Base-by-base conservation (phyloP, 768 basidiomycete genomes). In the Goffeauzyma gilvescens region DNA sequence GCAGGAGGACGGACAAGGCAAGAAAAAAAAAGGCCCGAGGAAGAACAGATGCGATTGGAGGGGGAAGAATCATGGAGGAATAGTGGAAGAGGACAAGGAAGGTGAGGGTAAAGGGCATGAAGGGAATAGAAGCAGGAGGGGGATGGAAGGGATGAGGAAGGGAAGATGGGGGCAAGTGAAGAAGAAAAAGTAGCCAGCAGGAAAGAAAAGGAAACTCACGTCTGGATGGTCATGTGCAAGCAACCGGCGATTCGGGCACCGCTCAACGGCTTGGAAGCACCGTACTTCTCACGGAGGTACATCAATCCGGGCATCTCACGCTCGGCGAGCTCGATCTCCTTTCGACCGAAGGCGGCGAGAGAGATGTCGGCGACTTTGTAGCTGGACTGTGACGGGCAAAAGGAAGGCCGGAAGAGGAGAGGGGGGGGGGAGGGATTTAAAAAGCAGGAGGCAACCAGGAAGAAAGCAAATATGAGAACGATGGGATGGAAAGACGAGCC, bases 191-290 rank as follows among this genome's bases (percentile, higher is more conserved):
- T 25, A 27, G 27, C 20, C 45, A 28, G 28, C n/a, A 1, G 18
- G 22, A 46, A 41, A 17, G 18, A 32, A 46, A 41, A 17, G 18
- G 30, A 12, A 10, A 41, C 44, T 38, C 28, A 49, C 44, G 48
- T 48, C 43, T 50, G 45, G 27, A 40, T 17, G 35, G 46, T 48
- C 89, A 93, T 93, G 72, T 93, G 89, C 52, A 95, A 78, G 66
- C 90, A 98, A 56, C 90, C 90, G 54, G 85, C 89, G 58, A 98
- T 85, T 50, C 90, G 81, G 34, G 90, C 85, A 52, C 86, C 87
- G 64, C 79, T 79, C 65, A 98, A 72, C 48, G 90, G 90, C 71
- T 93, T 72, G 25, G 73, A 61, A 15, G 75, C 68, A 46, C 71
- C 76, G 65, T 93, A 74, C 87, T 90, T 90, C 50, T 72, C 57